Evolutionary conservation across 345 rosid genomes (phyloP), one percentile per base, ranked within the genome.

Genomic region (Melastoma malabathricum): DNA sequence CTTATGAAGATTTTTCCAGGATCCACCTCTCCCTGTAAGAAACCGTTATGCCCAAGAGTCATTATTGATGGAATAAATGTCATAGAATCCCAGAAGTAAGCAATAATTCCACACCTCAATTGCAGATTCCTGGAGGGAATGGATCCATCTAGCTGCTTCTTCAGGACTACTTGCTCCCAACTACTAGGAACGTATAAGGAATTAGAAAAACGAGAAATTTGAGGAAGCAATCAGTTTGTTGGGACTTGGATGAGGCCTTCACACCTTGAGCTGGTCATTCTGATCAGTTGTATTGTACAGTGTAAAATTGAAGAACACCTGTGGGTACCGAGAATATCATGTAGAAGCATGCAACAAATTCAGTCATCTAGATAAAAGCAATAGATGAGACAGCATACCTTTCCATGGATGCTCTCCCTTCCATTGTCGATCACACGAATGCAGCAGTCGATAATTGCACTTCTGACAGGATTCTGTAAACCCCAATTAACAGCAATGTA

Each of bases 131-230:
- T 83, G 85, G 47, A 89, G 73, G 18, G 76, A 73, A 69, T 75
- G 90, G 60, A 89, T 89, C 97, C 97, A 89, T 71, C 73, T 78
- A 47, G 92, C 97, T 63, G 94, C 97, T 70, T 86, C 97, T 64
- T 89, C 94, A 44, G 97, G 86, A 63, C 97, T 78, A 65, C 82
- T 76, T 59, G 97, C 95, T 79, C 95, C 97, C 59, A 89, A 67
- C 97, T 83, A 73, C 51, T 59, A 64, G 43, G 58, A 66, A 55
- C 48, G 53, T 51, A 29, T 47, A 29, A 23, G 25, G 23, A 22
- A 46, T 60, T 46, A 52, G 48, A 45, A 52, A 29, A 14, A 43
- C 19, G 39, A 54, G 48, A 51, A 54, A 44, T 54, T 54, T 3
- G 0, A 18, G 25, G 17, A 14, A 23, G 23, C 45, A 22, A 15